Base-by-base conservation (phyloP, 352 stramenopile species). In the Phytophthora megakarya region DNA sequence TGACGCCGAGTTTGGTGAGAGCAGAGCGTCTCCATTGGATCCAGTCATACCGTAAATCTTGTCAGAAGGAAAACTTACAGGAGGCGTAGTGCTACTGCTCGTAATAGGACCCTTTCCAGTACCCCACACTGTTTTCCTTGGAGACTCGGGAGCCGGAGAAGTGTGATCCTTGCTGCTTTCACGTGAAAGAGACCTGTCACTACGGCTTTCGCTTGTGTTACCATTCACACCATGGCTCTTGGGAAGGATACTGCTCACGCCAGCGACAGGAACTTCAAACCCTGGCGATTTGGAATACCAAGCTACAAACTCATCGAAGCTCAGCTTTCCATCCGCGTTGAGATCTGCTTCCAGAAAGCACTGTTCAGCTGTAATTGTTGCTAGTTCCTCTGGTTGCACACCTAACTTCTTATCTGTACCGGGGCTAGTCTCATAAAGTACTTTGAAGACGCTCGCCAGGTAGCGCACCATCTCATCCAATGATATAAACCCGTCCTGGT, bases 381-480 rank as follows among this genome's bases (percentile, higher is more conserved):
- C 89, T 12, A 96, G 71, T 39, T 95, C 86, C 9, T 92, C 70
- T 0, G 89, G 84, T 13, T 76, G 70, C 1, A 89, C 80, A 1
- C 80, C 81, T 6, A 95, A 68, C 22, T 80, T 84, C 22, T 71
- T 65, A 13, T 78, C 60, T 9, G 80, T 90, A 0, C 77, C 80
- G 0, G 84, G 73, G 42, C 76, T 95, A 5, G 86, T 92, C 52
- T 93, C 84, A 56, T 93, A 97, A 35, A 96, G 56, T 13, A 96
- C 82, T 54, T 92, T 93, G 43, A 96, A 97, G 19, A 97, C 88
- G 32, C 81, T 85, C 2, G 76, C 78, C 13, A 97, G 61, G 54
- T 97, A 96, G 19, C 84, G 82, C 33, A 79, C 75, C 89, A 97
- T 96, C 57, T 97, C 89, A n/a, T 93, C 84, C n/a, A 93, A 39